phyloP scores from a whole-genome alignment of 805 yeast species.

The Vanderwaltozyma polyspora region DNA sequence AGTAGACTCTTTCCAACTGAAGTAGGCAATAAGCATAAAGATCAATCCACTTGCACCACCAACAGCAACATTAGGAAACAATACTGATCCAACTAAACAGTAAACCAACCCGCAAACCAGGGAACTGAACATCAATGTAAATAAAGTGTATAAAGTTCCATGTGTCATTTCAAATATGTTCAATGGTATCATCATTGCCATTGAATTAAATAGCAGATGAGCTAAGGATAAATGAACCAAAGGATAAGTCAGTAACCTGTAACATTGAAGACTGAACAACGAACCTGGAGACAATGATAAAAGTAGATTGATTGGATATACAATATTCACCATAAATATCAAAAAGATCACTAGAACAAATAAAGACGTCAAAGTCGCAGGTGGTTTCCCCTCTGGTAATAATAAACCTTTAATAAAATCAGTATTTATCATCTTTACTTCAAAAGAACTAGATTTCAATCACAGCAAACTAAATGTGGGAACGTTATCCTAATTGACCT shows the following conservation, averaged over 20 bases:
- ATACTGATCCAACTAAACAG: slow-evolving; percentile 33
- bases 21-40: slow-evolving; percentile 54
- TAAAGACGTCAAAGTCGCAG: slow-evolving; percentile 30
- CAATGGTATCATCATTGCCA: slow-evolving; percentile 49
- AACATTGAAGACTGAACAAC: slow-evolving; percentile 5
- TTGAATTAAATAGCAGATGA: slow-evolving; percentile 50
- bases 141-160: slow-evolving; percentile 82
- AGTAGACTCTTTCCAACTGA: slow-evolving; percentile 37
- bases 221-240: slow-evolving; percentile 49
- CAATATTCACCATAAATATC: background rate
- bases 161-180: slow-evolving; percentile 55
- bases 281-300: slow-evolving; percentile 8
- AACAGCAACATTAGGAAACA: slow-evolving; percentile 43
- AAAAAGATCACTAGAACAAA: slow-evolving; percentile 27
- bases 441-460: too few species aligned
- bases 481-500: too few species aligned
- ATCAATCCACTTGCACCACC: slow-evolving; percentile 68
- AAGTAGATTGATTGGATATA: slow-evolving; percentile 4
- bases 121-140: slow-evolving; percentile 63
- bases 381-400: background rate
- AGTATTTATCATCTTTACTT: too few species aligned
- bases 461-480: too few species aligned
- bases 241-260: slow-evolving; percentile 49
- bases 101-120: slow-evolving; percentile 56
- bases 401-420: too few species aligned